Base-by-base conservation (phyloP, 192 early-diverging fungal species). In the Pilaira anomala region DNA sequence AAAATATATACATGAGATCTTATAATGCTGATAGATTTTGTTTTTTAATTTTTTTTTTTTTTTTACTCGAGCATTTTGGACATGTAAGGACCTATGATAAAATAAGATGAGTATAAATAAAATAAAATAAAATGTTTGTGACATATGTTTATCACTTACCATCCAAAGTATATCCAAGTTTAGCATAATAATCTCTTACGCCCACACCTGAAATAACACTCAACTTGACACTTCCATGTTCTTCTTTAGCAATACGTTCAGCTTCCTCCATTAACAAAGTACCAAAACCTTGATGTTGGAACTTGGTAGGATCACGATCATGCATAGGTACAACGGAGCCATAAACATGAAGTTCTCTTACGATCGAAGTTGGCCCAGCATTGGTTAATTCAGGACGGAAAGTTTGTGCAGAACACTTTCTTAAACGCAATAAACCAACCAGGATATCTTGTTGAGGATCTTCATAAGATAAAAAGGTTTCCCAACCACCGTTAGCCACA, bases 231-330 rank as follows among this genome's bases (percentile, higher is more conserved):
- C 89, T 92, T 25, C 91, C 92, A 69, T 99, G 97, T 75, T 99
- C 97, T 54, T 98, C 94, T 45, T 91, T 79, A 12, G 97, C 95
- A 78, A 99, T 99, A 22, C 97, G 73, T 80, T 98, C 97, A 1
- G 97, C 97, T 76, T 99, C 97, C 64, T 99, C 97, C 97, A 99
- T 99, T 57, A 99, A 69, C 75, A 99, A 72, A 2, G 96, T 97
- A 33, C 97, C 97, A 70, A 95, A 99, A 0, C 97, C 97, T 76
- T 94, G 97, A 76, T 99, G 97, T 80, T 99, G 97, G 84, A 99
- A 99, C 78, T 95, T 96, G 6, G 88, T 96, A 19, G 97, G 97
- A 52, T 99, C 94, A 26, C 97, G 83, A 58, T 85, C 91, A 64
- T 97, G 96, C 68, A 99, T 87, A 4, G 96, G 95, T 26, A 99